phyloP scores from a whole-genome alignment of 768 basidiomycete genomes.

The Hortiboletus campestris region DNA sequence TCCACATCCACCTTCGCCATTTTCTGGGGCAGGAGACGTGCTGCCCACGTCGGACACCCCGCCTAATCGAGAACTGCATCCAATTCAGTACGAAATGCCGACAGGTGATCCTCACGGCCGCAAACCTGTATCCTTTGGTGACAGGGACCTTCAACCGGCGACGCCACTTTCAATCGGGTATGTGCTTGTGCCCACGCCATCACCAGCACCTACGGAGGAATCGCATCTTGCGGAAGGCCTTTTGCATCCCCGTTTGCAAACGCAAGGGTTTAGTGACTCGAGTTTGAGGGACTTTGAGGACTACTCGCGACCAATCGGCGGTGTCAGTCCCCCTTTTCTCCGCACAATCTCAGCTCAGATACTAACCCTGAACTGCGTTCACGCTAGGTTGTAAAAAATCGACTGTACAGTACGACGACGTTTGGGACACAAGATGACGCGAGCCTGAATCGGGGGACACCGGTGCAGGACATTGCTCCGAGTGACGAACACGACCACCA shows the following conservation, averaged over 20 bases:
- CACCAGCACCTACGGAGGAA: constrained; percentile 29
- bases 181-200: constrained; percentile 9
- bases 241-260: constrained; percentile 28
- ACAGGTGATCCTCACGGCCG: background rate
- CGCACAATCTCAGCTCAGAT: background rate
- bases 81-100: background rate
- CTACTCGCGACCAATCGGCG: constrained; percentile 33
- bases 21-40: constrained; percentile 3
- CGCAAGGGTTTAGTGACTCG: constrained; percentile 22
- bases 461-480: background rate
- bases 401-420: constrained; percentile 32
- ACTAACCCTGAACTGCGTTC: background rate
- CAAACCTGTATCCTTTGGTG: background rate
- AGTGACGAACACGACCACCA: constrained; percentile 3
- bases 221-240: constrained; percentile 27
- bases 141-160: background rate
- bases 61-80: background rate
- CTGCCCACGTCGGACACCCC: background rate
- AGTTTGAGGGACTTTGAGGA: constrained; percentile 34
- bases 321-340: constrained; percentile 20
- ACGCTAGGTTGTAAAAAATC: constrained; percentile 29
- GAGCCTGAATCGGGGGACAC: constrained; percentile 4
- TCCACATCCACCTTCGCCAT: constrained; percentile 21
- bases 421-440: constrained; percentile 29
- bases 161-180: constrained; percentile 3